phyloP scores from a whole-genome alignment of 768 basidiomycete species.

The Russula emetica region DNA sequence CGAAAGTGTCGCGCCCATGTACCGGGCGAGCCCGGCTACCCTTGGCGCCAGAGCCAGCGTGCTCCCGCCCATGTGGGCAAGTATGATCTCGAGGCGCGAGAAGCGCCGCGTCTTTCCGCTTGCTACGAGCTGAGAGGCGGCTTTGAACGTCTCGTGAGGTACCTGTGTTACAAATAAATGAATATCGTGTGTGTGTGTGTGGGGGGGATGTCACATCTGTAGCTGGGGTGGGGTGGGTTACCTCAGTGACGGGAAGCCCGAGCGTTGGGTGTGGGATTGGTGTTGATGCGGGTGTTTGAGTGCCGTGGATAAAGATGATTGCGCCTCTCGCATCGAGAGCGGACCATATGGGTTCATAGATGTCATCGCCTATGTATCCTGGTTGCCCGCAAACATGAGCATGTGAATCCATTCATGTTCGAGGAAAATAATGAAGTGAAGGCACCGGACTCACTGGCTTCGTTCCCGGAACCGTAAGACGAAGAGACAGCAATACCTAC shows the following conservation, averaged over 20 bases:
- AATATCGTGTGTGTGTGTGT: not conserved
- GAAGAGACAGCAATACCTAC: slow-evolving; percentile 65
- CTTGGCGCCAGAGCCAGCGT: slow-evolving; percentile 61
- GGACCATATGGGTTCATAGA: slow-evolving; percentile 64
- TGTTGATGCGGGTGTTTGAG: slow-evolving; percentile 59
- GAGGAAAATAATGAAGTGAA: not conserved
- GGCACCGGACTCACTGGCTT: slow-evolving; percentile 47
- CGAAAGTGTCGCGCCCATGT: slow-evolving; percentile 66
- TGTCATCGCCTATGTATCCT: slow-evolving; percentile 66
- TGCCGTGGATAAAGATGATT: slow-evolving; percentile 70
- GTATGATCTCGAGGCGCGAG: slow-evolving; percentile 55
- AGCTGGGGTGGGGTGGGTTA: slow-evolving; percentile 27
- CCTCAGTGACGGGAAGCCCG: slow-evolving; percentile 67
- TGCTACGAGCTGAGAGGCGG: slow-evolving; percentile 72
- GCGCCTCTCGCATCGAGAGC: slow-evolving; percentile 56
- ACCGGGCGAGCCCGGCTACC: slow-evolving; percentile 58
- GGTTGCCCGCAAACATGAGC: not conserved
- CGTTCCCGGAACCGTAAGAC: slow-evolving; percentile 53
- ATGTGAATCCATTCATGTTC: not conserved
- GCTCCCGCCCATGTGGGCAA: slow-evolving; percentile 73
- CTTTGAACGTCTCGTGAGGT: slow-evolving; percentile 79
- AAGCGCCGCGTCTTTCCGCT: slow-evolving; percentile 64
- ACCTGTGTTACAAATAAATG: slow-evolving; percentile 43
- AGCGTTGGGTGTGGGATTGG: slow-evolving; percentile 60
- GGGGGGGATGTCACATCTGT: slow-evolving; percentile 7